Percentiles rank a stretch among this genome's conserved stretches.
These are phyloP conservation scores for Talaromyces adpressus DNA, from an alignment of 495 filamentous ascomycete genomes.

Conservation along the genomic window DNA sequence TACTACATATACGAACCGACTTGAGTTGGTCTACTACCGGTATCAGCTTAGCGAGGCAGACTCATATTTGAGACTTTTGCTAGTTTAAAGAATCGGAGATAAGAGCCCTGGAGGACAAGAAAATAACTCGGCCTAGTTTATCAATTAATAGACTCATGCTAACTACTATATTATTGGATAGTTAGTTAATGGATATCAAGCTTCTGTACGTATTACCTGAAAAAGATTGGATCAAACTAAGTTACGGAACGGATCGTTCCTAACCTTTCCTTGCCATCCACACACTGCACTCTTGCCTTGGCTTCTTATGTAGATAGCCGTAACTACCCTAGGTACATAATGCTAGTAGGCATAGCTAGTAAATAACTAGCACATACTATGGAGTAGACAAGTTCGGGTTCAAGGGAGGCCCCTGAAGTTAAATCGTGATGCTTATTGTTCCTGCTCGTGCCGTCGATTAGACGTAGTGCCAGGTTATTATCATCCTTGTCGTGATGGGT, in stretches of 20 bases:
- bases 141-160: not conserved
- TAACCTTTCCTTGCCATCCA: not conserved
- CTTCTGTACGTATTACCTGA: not conserved
- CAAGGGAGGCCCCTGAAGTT: not conserved
- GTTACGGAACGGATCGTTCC: conserved; percentile 1
- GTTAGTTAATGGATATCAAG: too few relatives aligned
- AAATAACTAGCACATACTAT: too few relatives aligned
- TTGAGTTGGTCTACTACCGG: not conserved
- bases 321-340: not conserved
- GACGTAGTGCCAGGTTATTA: too few relatives aligned
- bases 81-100: not conserved
- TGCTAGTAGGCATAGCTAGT: not conserved
- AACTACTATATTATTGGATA: not conserved
- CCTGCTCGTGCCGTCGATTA: not conserved
- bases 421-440: not conserved
- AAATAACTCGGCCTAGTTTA: not conserved
- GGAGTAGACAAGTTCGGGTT: not conserved
- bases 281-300: not conserved
- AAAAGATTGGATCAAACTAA: not conserved
- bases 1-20: not conserved
- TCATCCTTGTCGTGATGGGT: not conserved
- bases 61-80: not conserved
- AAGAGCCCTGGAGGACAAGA: not conserved
- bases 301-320: not conserved
- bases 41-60: not conserved